These are phyloP conservation scores for Coemansia sp. DNA, from an alignment of 371 early-diverging fungal species.

Conservation along the genomic window DNA sequence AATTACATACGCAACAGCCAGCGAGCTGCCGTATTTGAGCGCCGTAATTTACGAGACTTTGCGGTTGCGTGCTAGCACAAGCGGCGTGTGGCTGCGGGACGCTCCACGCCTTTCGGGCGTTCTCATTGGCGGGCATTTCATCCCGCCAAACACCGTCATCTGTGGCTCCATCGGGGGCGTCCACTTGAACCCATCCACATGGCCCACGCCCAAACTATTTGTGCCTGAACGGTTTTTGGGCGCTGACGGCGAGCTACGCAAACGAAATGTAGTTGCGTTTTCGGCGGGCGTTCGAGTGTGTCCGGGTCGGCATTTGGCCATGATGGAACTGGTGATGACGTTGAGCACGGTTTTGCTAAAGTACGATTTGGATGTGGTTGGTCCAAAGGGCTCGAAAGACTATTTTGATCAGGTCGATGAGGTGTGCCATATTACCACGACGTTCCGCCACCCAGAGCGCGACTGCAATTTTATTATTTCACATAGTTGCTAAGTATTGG, in stretches of 20 bases:
- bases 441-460: slow-evolving; percentile 9
- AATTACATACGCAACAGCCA: slow-evolving; percentile 11
- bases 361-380: slow-evolving; percentile 15
- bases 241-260: slow-evolving; percentile 21
- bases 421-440: slow-evolving; percentile 20
- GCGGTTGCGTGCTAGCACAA: slow-evolving; percentile 32
- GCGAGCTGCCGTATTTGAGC: slow-evolving; percentile 41
- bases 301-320: slow-evolving; percentile 36
- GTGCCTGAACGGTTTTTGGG: slow-evolving; percentile 44
- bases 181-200: slow-evolving; percentile 25
- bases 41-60: slow-evolving; percentile 52
- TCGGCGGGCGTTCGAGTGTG: slow-evolving; percentile 40
- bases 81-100: slow-evolving; percentile 31
- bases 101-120: slow-evolving; percentile 28
- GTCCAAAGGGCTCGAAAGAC: background rate
- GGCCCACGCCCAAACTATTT: slow-evolving; percentile 30
- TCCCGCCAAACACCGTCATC: slow-evolving; percentile 27
- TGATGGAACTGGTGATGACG: slow-evolving; percentile 18
- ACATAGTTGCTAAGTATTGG: background rate
- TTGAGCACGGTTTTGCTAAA: slow-evolving; percentile 6
- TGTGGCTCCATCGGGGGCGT: slow-evolving; percentile 29
- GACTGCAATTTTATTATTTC: slow-evolving; percentile 17
- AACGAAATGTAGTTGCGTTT: slow-evolving; percentile 26
- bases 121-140: slow-evolving; percentile 18
- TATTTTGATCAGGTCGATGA: slow-evolving; percentile 17